Base-by-base conservation (phyloP, 805 yeast genomes). In the Candida tibetensis region DNA sequence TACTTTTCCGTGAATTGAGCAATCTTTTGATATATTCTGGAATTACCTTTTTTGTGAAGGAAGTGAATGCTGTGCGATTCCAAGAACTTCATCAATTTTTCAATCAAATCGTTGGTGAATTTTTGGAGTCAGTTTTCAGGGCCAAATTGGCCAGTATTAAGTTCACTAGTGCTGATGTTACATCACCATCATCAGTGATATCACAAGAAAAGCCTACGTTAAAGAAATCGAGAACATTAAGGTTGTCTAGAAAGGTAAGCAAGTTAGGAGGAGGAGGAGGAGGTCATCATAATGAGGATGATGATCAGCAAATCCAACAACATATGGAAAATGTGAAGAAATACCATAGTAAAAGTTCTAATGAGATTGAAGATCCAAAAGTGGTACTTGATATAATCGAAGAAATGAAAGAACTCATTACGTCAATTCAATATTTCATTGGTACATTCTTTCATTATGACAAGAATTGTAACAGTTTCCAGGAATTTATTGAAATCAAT, bases 21-120 rank as follows among this genome's bases (percentile, higher is more conserved):
- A 54, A 55, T 17, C 57, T 49, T 15, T 46, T 53, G 17, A 53
- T 60, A 2, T 67, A 60, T 42, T 49, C 63, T 2, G 63, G 70
- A 2, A 46, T 68, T 10, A 57, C 67, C 4, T 60, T 45, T 41
- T 68, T 82, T 51, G 70, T 82, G 16, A 84, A 81, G 45, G 78
- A 77, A 34, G 64, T 77, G 3, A 76, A 84, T 2, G 58, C 62
- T 0, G 58, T 58, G 2, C 71, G 74, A 4, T 85, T 73, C 55
- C 42, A 53, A 6, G 63, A 60, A n/a, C 74, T 80, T 39, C 64
- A 63, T 17, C 68, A 68, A 9, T 69, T 60, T 42, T 58, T 80
- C 32, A 66, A 66, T 25, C 42, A 51, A 29, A 46, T 41, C 14
- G 44, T 61, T 22, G 50, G 60, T 37, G 54, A 44, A 4, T 58